A percentile compares a stretch with the other conserved stretches of the same genome.
These are phyloP conservation scores for Yamadazyma dendronema DNA, from an alignment of 1,139 yeast genomes.

Conservation along the genomic window DNA sequence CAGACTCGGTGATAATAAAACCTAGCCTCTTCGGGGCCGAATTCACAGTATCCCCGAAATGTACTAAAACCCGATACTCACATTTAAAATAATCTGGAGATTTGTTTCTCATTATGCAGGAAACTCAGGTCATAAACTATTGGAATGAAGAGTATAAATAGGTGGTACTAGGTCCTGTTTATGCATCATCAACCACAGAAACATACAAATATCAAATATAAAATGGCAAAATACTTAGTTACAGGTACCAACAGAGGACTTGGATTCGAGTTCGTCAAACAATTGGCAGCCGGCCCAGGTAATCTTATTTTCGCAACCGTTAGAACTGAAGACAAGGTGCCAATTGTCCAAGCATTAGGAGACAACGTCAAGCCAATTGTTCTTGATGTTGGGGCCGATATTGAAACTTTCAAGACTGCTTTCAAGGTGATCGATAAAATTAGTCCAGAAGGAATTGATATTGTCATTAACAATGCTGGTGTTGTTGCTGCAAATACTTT, in stretches of 20 bases:
- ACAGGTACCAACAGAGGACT: slow-evolving; percentile 24
- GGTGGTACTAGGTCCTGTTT: too few species aligned
- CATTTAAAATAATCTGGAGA: too few species aligned
- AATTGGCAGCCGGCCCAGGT: slow-evolving; percentile 10
- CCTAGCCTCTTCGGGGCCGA: too few species aligned
- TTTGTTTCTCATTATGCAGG: too few species aligned
- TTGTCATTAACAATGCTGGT: slow-evolving; percentile 9
- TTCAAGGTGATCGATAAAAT: slow-evolving; percentile 4
- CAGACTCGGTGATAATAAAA: too few species aligned
- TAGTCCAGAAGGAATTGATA: slow-evolving; percentile 3
- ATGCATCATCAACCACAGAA: too few species aligned
- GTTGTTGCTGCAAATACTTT: not conserved
- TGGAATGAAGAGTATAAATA: too few species aligned
- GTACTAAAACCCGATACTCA: too few species aligned
- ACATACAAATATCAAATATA: too few species aligned
- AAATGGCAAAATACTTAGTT: slow-evolving; percentile 14
- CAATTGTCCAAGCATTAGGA: slow-evolving; percentile 3
- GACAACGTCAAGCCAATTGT: slow-evolving; percentile 6
- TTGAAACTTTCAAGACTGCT: slow-evolving; percentile 4
- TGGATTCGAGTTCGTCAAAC: slow-evolving; percentile 18
- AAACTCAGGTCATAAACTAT: too few species aligned
- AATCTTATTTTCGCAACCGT: slow-evolving; percentile 18
- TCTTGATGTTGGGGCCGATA: slow-evolving; percentile 2
- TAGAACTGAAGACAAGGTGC: slow-evolving; percentile 15
- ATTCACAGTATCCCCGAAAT: too few species aligned